A percentile compares a stretch with the other conserved stretches of the same genome.
These are phyloP conservation scores for Volutella citrinella DNA, from an alignment of 2,329 filamentous ascomycete species.

Conservation along the genomic window DNA sequence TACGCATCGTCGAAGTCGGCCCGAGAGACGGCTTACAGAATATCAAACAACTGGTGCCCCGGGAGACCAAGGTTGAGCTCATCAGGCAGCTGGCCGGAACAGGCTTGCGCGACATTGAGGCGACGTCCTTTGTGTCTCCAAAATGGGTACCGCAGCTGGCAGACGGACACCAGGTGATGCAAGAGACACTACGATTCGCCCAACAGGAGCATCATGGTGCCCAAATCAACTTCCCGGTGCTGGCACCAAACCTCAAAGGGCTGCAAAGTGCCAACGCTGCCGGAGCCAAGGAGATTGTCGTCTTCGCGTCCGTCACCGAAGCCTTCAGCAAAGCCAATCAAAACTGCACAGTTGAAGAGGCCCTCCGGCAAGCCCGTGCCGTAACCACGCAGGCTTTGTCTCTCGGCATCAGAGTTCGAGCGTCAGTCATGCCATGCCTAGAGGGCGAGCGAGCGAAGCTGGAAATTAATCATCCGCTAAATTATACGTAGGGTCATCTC, in stretches of 20 bases:
- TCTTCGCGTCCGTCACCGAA: constrained; percentile 10
- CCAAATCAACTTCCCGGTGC: constrained; percentile 5
- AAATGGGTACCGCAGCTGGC: constrained; percentile 12
- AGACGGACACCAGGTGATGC: constrained; percentile 3
- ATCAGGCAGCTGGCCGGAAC: constrained; percentile 2
- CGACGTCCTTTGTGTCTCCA: constrained; percentile 11
- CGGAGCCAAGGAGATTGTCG: constrained; percentile 6
- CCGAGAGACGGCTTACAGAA: constrained; percentile 12
- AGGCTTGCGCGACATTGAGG: constrained; percentile 6
- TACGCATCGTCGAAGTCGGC: constrained; percentile 10
- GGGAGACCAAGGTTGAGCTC: constrained; percentile 6
- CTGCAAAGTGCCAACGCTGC: constrained; percentile 6
- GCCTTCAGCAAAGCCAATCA: constrained; percentile 12
- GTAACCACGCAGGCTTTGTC: constrained; percentile 3
- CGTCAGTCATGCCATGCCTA: constrained; percentile 4
- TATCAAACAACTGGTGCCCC: constrained; percentile 2
- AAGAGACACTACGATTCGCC: neutral
- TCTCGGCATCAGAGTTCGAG: constrained; percentile 8
- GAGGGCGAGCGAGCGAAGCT: no score
- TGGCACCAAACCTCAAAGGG: constrained; percentile 9
- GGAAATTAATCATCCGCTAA: neutral
- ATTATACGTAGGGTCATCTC: constrained; percentile 1
- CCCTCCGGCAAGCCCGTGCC: constrained; percentile 2
- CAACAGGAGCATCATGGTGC: neutral
- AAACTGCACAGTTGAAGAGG: constrained; percentile 9